These are phyloP conservation scores for Epichloe aotearoae DNA, from an alignment of 2,329 filamentous ascomycete genomes.

Conservation along the genomic window DNA sequence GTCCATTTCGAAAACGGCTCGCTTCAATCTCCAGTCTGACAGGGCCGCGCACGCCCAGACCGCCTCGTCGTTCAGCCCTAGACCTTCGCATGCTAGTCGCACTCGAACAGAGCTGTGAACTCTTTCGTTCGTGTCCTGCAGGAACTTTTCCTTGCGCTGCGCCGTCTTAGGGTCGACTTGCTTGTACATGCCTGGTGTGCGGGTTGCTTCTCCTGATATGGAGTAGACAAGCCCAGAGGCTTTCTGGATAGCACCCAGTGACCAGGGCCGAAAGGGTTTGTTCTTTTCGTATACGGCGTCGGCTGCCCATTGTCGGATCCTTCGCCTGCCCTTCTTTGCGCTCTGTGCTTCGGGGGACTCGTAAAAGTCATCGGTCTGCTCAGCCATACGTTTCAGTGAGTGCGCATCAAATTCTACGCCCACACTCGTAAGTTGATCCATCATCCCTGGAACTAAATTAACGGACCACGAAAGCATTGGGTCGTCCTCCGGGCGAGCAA, in stretches of 20 bases:
- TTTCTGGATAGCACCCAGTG: slow-evolving; percentile 30
- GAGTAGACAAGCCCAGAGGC: slow-evolving; percentile 28
- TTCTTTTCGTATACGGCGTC: slow-evolving; percentile 34
- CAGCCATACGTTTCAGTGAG: slow-evolving; percentile 27
- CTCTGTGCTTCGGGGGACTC: slow-evolving; percentile 7
- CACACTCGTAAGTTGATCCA: slow-evolving; percentile 39
- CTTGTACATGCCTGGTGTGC: slow-evolving; percentile 35
- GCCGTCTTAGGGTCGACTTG: slow-evolving; percentile 29
- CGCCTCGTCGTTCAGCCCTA: slow-evolving; percentile 33
- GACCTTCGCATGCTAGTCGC: slow-evolving; percentile 36
- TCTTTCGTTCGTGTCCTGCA: slow-evolving; percentile 40
- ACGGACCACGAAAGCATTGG: background rate
- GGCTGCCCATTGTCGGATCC: slow-evolving; percentile 28
- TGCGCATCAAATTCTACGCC: slow-evolving; percentile 35
- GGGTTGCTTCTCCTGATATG: slow-evolving; percentile 27
- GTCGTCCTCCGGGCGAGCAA: background rate
- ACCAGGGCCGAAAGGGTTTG: slow-evolving; percentile 34
- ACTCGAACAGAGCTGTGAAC: slow-evolving; percentile 41
- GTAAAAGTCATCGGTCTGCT: slow-evolving; percentile 21
- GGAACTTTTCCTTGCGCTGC: slow-evolving; percentile 22
- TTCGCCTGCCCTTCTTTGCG: slow-evolving; percentile 5
- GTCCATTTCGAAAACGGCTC: slow-evolving; percentile 10
- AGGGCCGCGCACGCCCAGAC: slow-evolving; percentile 35
- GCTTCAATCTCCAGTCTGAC: slow-evolving; percentile 29
- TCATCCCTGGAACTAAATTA: slow-evolving; percentile 31